Conservation (phyloP, 2,329 filamentous ascomycete genomes). For the Pochonia chlamydosporia region DNA sequence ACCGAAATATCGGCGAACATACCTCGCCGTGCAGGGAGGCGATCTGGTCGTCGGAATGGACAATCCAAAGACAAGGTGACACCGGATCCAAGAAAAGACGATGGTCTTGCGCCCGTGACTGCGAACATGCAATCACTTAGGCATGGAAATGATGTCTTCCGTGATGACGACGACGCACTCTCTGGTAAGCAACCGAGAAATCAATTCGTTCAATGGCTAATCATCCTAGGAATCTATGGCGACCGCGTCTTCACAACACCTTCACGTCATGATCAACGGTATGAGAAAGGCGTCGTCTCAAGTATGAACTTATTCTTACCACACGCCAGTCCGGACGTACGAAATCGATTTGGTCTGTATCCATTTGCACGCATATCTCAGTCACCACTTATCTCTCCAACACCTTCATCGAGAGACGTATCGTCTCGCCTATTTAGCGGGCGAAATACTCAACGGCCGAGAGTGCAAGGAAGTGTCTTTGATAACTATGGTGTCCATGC, state of each 20-base stretch:
- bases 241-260: constrained; percentile 15
- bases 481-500: constrained; percentile 4
- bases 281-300: neutral
- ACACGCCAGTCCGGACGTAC: constrained; percentile 23
- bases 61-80: constrained; percentile 12
- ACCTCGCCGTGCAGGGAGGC: constrained; percentile 20
- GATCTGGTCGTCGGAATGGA: constrained; percentile 17
- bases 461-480: constrained; percentile 11
- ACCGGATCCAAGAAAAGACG: constrained; percentile 6
- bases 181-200: constrained; percentile 15
- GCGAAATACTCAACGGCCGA: constrained; percentile 17
- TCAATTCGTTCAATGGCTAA: constrained; percentile 12
- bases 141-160: constrained; percentile 23
- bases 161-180: constrained; percentile 19
- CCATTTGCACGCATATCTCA: constrained; percentile 31
- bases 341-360: constrained; percentile 27
- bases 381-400: constrained; percentile 32
- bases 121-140: constrained; percentile 11
- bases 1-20: constrained; percentile 29
- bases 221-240: constrained; percentile 16
- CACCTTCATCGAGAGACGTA: constrained; percentile 22
- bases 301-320: constrained; percentile 6
- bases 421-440: constrained; percentile 17
- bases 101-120: neutral
- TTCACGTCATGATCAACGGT: constrained; percentile 20